phyloP scores from a whole-genome alignment of 495 filamentous ascomycete species.

The Penicillium robsamsonii region DNA sequence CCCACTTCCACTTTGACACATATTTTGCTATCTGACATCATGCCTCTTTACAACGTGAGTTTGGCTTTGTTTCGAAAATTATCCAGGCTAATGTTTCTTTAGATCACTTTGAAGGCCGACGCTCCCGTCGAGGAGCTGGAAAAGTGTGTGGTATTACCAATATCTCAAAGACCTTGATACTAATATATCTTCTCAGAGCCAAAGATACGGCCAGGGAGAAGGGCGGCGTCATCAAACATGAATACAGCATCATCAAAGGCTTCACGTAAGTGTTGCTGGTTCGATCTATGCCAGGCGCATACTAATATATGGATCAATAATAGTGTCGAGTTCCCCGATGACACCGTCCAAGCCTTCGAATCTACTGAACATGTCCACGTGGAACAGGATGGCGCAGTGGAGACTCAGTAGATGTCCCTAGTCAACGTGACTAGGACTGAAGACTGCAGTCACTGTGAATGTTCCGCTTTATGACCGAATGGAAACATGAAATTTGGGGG shows the following conservation, averaged over 20 bases:
- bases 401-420: conserved; percentile 55
- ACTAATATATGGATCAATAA: not conserved
- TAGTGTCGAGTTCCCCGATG: conserved; percentile 74
- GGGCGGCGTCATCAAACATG: conserved; percentile 78
- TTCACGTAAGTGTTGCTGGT: conserved; percentile 67
- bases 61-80: not conserved
- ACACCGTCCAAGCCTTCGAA: conserved; percentile 58
- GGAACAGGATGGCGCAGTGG: conserved; percentile 69
- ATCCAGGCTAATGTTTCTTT: conserved; percentile 17
- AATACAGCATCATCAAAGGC: conserved; percentile 83
- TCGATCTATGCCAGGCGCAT: not conserved
- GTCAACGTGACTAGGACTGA: not conserved
- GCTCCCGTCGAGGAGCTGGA: conserved; percentile 59
- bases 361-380: conserved; percentile 69
- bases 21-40: conserved; percentile 32
- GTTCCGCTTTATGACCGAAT: not conserved
- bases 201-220: conserved; percentile 67
- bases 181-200: conserved; percentile 48
- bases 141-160: conserved; percentile 44
- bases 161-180: not conserved
- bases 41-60: conserved; percentile 73
- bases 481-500: conserved; percentile 1
- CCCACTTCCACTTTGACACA: not conserved
- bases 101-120: conserved; percentile 78
- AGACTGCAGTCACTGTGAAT: conserved; percentile 4